Evolutionary conservation across 345 rosid genomes (phyloP).

Genomic region (Zanthoxylum bungeanum): DNA sequence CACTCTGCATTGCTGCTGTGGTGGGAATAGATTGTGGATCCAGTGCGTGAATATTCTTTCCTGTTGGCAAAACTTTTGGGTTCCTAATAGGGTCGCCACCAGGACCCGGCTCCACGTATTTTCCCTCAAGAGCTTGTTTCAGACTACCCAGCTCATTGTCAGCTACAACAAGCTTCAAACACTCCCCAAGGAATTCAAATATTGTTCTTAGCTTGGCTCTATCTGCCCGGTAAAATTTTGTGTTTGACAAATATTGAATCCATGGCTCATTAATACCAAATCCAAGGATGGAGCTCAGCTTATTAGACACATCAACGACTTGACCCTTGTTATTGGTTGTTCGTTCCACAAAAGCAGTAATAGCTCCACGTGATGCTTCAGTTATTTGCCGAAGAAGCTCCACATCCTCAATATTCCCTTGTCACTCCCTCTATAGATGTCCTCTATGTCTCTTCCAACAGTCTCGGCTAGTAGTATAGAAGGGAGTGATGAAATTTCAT

Average conservation of each 20-base stretch:
- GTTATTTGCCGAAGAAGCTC: constrained; percentile 96
- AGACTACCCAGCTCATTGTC: constrained; percentile 91
- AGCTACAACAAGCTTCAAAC: constrained; percentile 84
- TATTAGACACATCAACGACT: constrained; percentile 76
- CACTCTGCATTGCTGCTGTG: constrained; percentile 95
- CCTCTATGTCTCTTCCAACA: constrained; percentile 83
- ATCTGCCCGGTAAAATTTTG: constrained; percentile 86
- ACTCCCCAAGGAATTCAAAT: constrained; percentile 82
- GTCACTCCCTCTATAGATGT: constrained; percentile 78
- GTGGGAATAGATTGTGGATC: constrained; percentile 99
- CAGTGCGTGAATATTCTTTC: constrained; percentile 96
- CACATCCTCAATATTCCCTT: constrained; percentile 85
- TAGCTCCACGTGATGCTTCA: constrained; percentile 90
- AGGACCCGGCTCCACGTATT: constrained; percentile 94
- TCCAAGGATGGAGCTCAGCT: constrained; percentile 77
- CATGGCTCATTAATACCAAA: constrained; percentile 97
- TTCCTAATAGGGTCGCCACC: constrained; percentile 99
- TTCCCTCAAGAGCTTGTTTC: constrained; percentile 94
- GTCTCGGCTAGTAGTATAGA: constrained; percentile 71
- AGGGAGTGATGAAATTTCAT: constrained; percentile 69
- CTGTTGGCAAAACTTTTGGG: constrained; percentile 96
- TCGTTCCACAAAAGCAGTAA: constrained; percentile 68
- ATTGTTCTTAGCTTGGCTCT: constrained; percentile 74
- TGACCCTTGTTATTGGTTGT: constrained; percentile 88
- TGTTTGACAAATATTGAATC: constrained; percentile 81